Evolutionary conservation across 225 moss, liverwort and hornwort species (phyloP), one percentile per base, ranked within the genome.

Genomic region (Physcomitrium patens): DNA sequence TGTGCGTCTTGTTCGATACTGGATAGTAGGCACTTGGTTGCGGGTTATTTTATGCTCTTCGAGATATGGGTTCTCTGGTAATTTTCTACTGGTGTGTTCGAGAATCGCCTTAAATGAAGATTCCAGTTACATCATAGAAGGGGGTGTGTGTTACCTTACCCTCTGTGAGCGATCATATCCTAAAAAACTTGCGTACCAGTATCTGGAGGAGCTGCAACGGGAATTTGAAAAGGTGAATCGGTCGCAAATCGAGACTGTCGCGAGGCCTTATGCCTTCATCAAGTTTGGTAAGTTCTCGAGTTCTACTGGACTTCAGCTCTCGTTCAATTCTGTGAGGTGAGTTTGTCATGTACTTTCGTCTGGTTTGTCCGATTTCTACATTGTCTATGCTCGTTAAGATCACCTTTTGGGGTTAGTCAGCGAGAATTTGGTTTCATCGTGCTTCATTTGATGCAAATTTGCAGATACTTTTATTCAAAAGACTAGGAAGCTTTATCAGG

Each of bases 201-300:
- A 99, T 78, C 87, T 99, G 26, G 99, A 99, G 78, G 99, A 99
- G 76, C 83, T 99, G 68, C 99, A 99, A 87, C 71, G 86, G 48
- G 99, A 99, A 84, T 99, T 99, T 44, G 99, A 99, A 78, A 95
- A 99, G 84, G 95, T 95, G 5, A 99, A 99, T 81, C 91, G 99
- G 78, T 93, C 86, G 54, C 95, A 99, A 88, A 99, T 99, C 60
- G 99, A 99, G 81, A 99, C 99, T 66, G 99, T 99, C 26, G 99
- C 99, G 44, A 91, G 99, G 70, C 99, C 99, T 42, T 99, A 99
- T 74, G 99, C 99, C 37, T 99, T 99, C 78, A 95, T 99, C 67
- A 95, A 95, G 77, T 99, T 99, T 77, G 99, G 99, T 99, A 89
- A 12, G 81, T 71, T 58, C 18, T 10, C 57, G 44, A 50, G 17